Conservation (phyloP, 2,329 filamentous ascomycete species). For the Trichoderma sp. region DNA sequence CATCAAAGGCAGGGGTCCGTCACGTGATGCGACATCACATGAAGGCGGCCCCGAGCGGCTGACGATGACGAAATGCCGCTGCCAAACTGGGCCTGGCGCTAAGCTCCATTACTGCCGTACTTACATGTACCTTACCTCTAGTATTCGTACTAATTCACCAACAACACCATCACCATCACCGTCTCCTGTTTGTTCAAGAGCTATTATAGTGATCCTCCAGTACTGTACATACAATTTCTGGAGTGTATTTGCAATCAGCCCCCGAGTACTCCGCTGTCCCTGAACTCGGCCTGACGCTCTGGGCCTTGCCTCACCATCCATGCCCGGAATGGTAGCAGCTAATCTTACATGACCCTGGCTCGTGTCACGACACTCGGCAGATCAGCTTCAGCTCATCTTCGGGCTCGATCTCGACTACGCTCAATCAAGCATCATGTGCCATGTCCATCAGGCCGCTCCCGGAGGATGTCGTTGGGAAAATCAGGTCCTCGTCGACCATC, state of each 20-base stretch:
- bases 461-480: constrained; percentile 67
- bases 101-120: neutral
- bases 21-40: constrained; percentile 18
- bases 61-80: constrained; percentile 17
- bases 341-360: constrained; percentile 8
- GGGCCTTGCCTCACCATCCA: neutral
- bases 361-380: constrained; percentile 4
- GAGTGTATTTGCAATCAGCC: neutral
- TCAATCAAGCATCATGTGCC: constrained; percentile 28
- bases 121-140: no score
- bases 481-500: constrained; percentile 82
- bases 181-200: neutral
- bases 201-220: neutral
- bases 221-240: neutral
- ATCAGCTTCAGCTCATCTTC: constrained; percentile 5
- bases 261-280: neutral
- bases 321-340: constrained; percentile 3
- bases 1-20: constrained; percentile 4
- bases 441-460: constrained; percentile 71
- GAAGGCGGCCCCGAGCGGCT: neutral
- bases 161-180: neutral
- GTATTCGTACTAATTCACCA: no score
- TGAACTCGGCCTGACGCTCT: neutral
- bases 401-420: neutral
- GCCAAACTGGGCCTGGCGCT: neutral